Conservation (phyloP, 2,329 filamentous ascomycete genomes). For the Ceratocystis lukuohia region DNA sequence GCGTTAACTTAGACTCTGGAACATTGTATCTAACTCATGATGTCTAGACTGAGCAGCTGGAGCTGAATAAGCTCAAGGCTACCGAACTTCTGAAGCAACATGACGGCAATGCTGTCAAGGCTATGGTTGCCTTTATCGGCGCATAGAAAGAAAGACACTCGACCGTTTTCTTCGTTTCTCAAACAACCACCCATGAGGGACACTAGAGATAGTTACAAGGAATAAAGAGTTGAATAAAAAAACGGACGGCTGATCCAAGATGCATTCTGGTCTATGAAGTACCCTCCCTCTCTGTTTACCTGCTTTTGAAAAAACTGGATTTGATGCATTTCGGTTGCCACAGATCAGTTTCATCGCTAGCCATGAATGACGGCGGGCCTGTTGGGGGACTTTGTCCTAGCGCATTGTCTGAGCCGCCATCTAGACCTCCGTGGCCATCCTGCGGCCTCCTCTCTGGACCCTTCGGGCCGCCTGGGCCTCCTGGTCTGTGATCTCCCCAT, state of each 20-base stretch:
- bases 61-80: constrained; percentile 56
- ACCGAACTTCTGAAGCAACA: constrained; percentile 60
- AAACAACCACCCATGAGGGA: too few relatives aligned
- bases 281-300: background rate
- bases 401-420: constrained; percentile 8
- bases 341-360: constrained; percentile 20
- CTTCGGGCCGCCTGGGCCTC: background rate
- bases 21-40: background rate
- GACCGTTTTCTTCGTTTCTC: background rate
- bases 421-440: background rate
- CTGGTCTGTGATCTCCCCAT: background rate
- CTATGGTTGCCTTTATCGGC: constrained; percentile 45
- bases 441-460: background rate
- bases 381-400: background rate
- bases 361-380: background rate
- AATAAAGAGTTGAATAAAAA: constrained; percentile 4
- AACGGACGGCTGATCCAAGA: background rate
- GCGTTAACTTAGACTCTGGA: background rate
- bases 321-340: constrained; percentile 25
- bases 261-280: background rate
- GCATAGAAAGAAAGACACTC: constrained; percentile 20
- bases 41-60: constrained; percentile 52
- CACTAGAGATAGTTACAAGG: background rate
- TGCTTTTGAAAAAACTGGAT: constrained; percentile 12
- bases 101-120: constrained; percentile 55